Evolutionary conservation across 208 protist genomes (phyloP), one percentile per base, ranked within the genome.

Genomic region (Angomonas desouzai): DNA sequence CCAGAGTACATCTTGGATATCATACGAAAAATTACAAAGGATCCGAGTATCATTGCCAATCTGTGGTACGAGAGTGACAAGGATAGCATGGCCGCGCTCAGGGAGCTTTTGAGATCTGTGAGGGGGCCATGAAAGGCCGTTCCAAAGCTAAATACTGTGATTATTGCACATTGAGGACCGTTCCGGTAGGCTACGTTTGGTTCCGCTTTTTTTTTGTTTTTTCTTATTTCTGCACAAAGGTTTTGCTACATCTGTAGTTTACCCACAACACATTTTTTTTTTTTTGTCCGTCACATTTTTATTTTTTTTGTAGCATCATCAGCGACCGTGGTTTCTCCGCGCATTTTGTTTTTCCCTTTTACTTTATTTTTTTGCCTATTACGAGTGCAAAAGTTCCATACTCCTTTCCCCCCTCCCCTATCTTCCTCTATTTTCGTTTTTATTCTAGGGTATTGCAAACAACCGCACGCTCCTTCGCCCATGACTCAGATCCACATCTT

Each of bases 401-500:
- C n/a, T n/a, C n/a, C n/a, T n/a, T n/a, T n/a, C n/a, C n/a, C n/a
- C n/a, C n/a, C n/a, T n/a, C n/a, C n/a, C n/a, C n/a, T n/a, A n/a
- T n/a, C n/a, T n/a, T n/a, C n/a, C n/a, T n/a, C n/a, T n/a, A n/a
- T n/a, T 47, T 55, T 72, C 18, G 29, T 47, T 34, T 30, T 25
- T 30, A 10, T 53, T 18, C 2, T 25, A 16, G 29, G 7, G 48
- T 49, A 18, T 13, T 1, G 58, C 16, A 23, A 29, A 34, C 10
- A 13, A 16, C 18, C 6, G 3, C 6, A 51, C 45, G n/a, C 9
- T n/a, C 10, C 13, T 29, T 25, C 29, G 2, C 9, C 13, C 2
- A 85, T 78, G 67, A 55, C 68, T 55, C 78, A 94, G 51, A 16
- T 94, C 1, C 85, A 94, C 66, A 68, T 94, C 28, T 94, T 92